Percentiles rank a stretch among this genome's conserved stretches.
Evolutionary conservation across 1,139 yeast genomes (phyloP).

Genomic region (Suhomyces ambrosiae): DNA sequence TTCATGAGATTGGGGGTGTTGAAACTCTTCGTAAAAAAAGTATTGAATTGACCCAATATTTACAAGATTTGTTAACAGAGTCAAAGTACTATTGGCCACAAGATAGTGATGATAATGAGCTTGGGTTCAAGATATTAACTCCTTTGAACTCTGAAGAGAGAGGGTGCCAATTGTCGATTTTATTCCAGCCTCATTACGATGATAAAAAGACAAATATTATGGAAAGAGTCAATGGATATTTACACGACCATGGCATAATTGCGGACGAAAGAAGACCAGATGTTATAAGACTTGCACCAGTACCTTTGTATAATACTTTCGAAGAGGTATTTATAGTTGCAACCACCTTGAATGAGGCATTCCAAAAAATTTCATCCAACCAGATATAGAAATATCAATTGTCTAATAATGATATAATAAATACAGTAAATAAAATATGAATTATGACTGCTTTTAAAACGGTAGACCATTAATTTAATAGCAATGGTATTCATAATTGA

Average conservation of each 20-base stretch:
- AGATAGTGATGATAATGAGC: slow-evolving; percentile 23
- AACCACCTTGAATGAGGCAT: slow-evolving; percentile 6
- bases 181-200: slow-evolving; percentile 57
- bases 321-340: slow-evolving; percentile 49
- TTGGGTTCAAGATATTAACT: slow-evolving; percentile 71
- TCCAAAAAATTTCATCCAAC: slow-evolving; percentile 4
- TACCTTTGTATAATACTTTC: slow-evolving; percentile 79
- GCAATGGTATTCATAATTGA: too few species aligned
- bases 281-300: slow-evolving; percentile 83
- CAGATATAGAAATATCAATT: slow-evolving; percentile 7
- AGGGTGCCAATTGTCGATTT: slow-evolving; percentile 80
- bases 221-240: slow-evolving; percentile 57
- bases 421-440: background rate
- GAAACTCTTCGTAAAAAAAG: slow-evolving; percentile 57
- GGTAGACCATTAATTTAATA: too few species aligned
- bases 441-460: too few species aligned
- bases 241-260: slow-evolving; percentile 64
- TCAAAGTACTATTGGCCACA: slow-evolving; percentile 48
- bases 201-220: slow-evolving; percentile 49
- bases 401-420: too few species aligned
- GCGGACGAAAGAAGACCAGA: slow-evolving; percentile 90
- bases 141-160: slow-evolving; percentile 60
- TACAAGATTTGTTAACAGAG: slow-evolving; percentile 48
- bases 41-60: slow-evolving; percentile 55
- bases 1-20: slow-evolving; percentile 67